Evolutionary conservation across 768 basidiomycete species (phyloP).

Genomic region (Boletus pseudopeckii): DNA sequence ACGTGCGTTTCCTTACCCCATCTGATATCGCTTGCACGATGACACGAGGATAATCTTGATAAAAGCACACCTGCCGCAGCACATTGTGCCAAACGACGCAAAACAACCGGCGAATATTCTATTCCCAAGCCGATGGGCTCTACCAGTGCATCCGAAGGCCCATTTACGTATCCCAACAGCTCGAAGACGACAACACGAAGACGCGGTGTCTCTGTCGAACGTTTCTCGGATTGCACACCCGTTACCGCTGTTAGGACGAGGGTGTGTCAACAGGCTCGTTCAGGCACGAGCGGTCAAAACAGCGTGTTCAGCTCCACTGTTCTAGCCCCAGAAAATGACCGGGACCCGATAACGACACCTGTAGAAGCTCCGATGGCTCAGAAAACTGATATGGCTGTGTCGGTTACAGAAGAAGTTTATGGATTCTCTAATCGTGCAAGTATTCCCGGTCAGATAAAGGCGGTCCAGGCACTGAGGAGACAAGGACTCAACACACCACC

Average conservation of each 20-base stretch:
- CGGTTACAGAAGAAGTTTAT: background rate
- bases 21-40: background rate
- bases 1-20: slow-evolving; percentile 14
- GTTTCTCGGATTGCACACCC: background rate
- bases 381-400: slow-evolving; percentile 2
- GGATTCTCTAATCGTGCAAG: background rate
- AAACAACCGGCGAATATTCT: background rate
- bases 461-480: background rate
- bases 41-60: background rate
- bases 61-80: background rate
- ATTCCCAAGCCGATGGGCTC: background rate
- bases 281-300: background rate
- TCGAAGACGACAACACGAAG: slow-evolving; percentile 3
- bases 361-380: background rate
- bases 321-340: background rate
- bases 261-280: background rate
- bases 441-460: background rate
- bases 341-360: background rate
- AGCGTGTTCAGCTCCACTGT: slow-evolving; percentile 11
- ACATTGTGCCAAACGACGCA: slow-evolving; percentile 7
- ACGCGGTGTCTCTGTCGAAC: background rate
- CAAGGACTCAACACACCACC: background rate
- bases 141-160: background rate
- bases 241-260: background rate
- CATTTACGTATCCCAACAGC: background rate